phyloP scores from a whole-genome alignment of 768 basidiomycete genomes.

The Dioszegia hungarica region DNA sequence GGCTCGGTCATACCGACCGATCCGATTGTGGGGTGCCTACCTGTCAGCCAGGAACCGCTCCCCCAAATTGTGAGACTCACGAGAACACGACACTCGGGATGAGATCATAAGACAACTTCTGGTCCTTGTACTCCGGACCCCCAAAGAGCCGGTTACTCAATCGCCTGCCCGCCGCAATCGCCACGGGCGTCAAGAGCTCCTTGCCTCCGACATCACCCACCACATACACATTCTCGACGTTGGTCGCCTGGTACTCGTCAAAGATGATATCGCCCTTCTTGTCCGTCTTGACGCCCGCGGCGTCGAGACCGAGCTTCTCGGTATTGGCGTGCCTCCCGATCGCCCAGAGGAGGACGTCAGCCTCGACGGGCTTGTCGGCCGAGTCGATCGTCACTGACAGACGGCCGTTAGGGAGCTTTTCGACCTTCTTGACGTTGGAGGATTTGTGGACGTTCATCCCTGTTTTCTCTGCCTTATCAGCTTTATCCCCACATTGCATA shows the following conservation, averaged over 20 bases:
- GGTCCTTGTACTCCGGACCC: constrained; percentile 72
- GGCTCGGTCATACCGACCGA: constrained; percentile 93
- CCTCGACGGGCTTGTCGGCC: constrained; percentile 68
- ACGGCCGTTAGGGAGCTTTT: constrained; percentile 59
- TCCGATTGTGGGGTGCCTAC: constrained; percentile 88
- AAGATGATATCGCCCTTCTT: constrained; percentile 78
- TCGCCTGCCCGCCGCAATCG: constrained; percentile 89
- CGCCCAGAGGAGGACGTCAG: constrained; percentile 87
- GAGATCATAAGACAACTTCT: constrained; percentile 81
- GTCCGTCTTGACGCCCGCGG: constrained; percentile 68
- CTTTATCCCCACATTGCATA: too few relatives aligned
- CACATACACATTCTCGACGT: constrained; percentile 64
- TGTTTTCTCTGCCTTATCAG: constrained; percentile 59
- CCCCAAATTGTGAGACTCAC: constrained; percentile 54
- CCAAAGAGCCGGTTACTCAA: constrained; percentile 88
- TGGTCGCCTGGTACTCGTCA: constrained; percentile 85
- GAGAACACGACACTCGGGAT: constrained; percentile 96
- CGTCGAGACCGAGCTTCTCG: constrained; percentile 68
- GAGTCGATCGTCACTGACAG: constrained; percentile 71
- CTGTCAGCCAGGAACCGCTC: not conserved
- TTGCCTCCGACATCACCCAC: constrained; percentile 94
- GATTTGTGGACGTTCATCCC: constrained; percentile 83
- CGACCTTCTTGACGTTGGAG: constrained; percentile 68
- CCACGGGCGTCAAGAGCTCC: constrained; percentile 88
- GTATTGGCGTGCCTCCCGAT: constrained; percentile 85